phyloP scores from a whole-genome alignment of 2,329 filamentous ascomycete species.

The Alternaria ethzedia region DNA sequence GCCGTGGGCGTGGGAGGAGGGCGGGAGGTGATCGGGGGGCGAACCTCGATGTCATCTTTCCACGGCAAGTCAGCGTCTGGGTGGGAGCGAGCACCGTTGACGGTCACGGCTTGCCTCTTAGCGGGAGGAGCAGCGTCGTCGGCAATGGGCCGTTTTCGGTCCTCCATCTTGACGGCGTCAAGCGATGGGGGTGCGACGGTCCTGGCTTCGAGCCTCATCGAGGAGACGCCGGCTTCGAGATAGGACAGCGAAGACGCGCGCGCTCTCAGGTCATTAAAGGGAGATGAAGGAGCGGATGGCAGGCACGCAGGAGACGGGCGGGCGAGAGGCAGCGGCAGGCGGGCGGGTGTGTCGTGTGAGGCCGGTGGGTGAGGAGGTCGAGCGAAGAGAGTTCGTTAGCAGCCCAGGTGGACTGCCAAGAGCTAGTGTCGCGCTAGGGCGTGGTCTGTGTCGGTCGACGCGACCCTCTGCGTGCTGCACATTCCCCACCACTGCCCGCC shows the following conservation, averaged over 20 bases:
- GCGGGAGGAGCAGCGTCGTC: constrained; percentile 87
- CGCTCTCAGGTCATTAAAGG: constrained; percentile 30
- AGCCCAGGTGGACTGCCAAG: constrained; percentile 6
- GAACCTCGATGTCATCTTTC: constrained; percentile 75
- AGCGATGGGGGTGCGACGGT: constrained; percentile 77
- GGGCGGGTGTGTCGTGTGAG: constrained; percentile 34
- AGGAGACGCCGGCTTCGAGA: constrained; percentile 56
- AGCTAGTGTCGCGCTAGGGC: constrained; percentile 14
- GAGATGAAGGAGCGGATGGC: constrained; percentile 19
- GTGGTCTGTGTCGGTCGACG: constrained; percentile 12
- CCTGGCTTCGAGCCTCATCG: constrained; percentile 83
- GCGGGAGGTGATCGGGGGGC: constrained; percentile 52
- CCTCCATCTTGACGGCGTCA: constrained; percentile 95
- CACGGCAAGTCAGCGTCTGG: constrained; percentile 72
- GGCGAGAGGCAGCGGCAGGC: constrained; percentile 20
- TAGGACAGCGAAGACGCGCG: constrained; percentile 24
- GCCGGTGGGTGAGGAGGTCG: constrained; percentile 25
- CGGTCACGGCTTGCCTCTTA: constrained; percentile 78
- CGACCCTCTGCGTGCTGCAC: not conserved
- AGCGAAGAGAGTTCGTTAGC: constrained; percentile 26
- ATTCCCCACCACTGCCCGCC: not conserved
- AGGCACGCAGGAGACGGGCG: constrained; percentile 31
- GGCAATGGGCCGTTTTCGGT: constrained; percentile 94
- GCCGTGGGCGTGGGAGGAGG: constrained; percentile 24
- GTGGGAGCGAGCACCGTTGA: constrained; percentile 76